Evolutionary conservation across 257 asterid genomes (phyloP).

Genomic region (Solanum ossicruentum): DNA sequence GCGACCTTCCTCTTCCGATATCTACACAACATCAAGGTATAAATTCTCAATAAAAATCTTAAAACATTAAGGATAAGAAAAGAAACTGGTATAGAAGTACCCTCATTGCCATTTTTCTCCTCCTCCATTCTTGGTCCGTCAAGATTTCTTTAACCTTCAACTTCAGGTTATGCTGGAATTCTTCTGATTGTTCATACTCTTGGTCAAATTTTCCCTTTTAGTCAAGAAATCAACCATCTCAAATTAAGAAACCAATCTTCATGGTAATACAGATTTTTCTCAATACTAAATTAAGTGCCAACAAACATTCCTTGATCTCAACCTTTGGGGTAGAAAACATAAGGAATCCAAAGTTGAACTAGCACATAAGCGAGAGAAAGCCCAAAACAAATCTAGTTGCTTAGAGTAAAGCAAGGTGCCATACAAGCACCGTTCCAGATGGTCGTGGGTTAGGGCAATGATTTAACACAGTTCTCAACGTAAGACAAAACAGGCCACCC

Average conservation of each 20-base stretch:
- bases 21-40: constrained; percentile 22
- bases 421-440: neutral
- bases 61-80: neutral
- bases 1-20: constrained; percentile 99
- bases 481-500: neutral
- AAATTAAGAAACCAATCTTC: neutral
- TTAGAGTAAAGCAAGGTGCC: neutral
- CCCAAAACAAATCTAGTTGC: neutral
- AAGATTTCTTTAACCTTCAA: constrained; percentile 88
- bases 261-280: neutral
- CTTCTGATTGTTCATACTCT: constrained; percentile 70
- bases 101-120: constrained; percentile 99
- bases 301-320: neutral
- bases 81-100: constrained; percentile 22
- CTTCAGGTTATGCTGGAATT: constrained; percentile 81
- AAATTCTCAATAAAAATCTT: neutral
- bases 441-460: neutral
- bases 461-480: neutral
- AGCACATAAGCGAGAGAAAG: neutral
- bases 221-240: neutral
- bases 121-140: constrained; percentile 98
- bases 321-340: neutral
- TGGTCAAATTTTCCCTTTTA: constrained; percentile 81
- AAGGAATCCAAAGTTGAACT: neutral
- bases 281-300: neutral